A percentile compares a stretch with the other conserved stretches of the same genome.
Conservation (phyloP, 495 filamentous ascomycete species). For the Penicillium bialowiezense region DNA sequence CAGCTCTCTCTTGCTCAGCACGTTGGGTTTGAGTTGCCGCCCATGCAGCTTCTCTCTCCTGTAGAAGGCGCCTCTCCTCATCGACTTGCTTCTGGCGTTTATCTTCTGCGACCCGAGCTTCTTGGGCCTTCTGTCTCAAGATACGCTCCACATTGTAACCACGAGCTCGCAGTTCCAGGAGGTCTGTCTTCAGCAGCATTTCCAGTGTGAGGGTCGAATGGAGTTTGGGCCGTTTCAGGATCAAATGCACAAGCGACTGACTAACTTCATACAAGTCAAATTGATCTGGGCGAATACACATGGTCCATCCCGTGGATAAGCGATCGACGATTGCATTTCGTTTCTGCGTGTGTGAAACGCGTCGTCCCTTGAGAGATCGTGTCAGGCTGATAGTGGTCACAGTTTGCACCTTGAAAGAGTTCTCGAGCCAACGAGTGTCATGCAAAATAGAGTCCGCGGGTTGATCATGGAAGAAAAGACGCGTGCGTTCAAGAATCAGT, state of each 20-base stretch:
- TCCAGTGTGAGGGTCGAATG: conserved; percentile 84
- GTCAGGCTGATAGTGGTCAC: conserved; percentile 73
- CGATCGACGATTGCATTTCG: conserved; percentile 65
- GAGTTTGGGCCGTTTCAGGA: conserved; percentile 80
- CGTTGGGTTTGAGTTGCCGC: conserved; percentile 32
- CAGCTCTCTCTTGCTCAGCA: conserved; percentile 27
- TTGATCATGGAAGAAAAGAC: conserved; percentile 82
- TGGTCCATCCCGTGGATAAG: conserved; percentile 37
- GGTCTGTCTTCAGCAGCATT: conserved; percentile 76
- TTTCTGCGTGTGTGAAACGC: conserved; percentile 63
- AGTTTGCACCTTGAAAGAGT: conserved; percentile 72
- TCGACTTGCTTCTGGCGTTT: conserved; percentile 73
- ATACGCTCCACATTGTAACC: conserved; percentile 96
- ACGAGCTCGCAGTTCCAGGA: conserved; percentile 71
- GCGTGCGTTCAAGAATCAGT: conserved; percentile 77
- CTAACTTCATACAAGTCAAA: conserved; percentile 88
- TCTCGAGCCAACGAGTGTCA: conserved; percentile 85
- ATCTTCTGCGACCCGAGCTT: conserved; percentile 81
- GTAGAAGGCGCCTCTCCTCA: conserved; percentile 62
- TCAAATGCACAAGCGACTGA: conserved; percentile 70
- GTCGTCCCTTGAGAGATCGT: conserved; percentile 65
- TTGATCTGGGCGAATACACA: conserved; percentile 59
- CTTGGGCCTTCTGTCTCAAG: conserved; percentile 75
- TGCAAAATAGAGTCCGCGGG: conserved; percentile 66
- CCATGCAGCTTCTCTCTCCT: conserved; percentile 61